Evolutionary conservation across 2,329 filamentous ascomycete genomes (phyloP).

Genomic region (Madurella fahalii): DNA sequence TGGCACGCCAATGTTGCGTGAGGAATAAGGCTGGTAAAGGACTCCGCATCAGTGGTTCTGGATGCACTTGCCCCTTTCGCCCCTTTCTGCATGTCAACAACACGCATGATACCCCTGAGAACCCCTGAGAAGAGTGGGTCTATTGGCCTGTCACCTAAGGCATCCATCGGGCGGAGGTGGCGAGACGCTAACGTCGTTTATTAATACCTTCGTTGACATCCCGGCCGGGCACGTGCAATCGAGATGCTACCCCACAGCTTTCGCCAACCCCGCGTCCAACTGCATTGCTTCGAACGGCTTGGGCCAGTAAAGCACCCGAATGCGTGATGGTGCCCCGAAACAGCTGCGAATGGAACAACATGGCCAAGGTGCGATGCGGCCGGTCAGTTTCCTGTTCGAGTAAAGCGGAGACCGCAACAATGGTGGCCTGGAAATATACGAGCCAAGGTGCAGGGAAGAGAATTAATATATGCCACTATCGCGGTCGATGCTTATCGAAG

Average conservation of each 20-base stretch:
- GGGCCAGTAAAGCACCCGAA: no score
- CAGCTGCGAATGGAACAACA: no score
- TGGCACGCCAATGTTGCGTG: no score
- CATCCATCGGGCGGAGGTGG: not conserved
- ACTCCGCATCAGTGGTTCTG: not conserved
- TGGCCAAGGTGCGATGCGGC: no score
- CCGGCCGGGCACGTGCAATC: not conserved
- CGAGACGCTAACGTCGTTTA: not conserved
- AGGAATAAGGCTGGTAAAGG: no score
- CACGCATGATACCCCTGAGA: not conserved
- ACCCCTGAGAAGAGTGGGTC: not conserved
- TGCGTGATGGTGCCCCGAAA: no score
- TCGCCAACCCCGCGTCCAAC: not conserved
- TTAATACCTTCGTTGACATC: not conserved
- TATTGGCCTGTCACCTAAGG: not conserved
- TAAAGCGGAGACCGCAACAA: not conserved
- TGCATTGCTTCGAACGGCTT: not conserved
- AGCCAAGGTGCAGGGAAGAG: not conserved
- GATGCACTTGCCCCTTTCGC: not conserved
- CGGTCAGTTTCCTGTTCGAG: not conserved
- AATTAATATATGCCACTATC: not conserved
- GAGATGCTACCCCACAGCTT: not conserved
- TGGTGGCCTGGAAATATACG: not conserved
- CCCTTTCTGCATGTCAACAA: conserved; percentile 2
- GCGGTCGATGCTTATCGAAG: not conserved